These are phyloP conservation scores for Periconia sp. DNA, from an alignment of 2,329 filamentous ascomycete species.

Conservation along the genomic window DNA sequence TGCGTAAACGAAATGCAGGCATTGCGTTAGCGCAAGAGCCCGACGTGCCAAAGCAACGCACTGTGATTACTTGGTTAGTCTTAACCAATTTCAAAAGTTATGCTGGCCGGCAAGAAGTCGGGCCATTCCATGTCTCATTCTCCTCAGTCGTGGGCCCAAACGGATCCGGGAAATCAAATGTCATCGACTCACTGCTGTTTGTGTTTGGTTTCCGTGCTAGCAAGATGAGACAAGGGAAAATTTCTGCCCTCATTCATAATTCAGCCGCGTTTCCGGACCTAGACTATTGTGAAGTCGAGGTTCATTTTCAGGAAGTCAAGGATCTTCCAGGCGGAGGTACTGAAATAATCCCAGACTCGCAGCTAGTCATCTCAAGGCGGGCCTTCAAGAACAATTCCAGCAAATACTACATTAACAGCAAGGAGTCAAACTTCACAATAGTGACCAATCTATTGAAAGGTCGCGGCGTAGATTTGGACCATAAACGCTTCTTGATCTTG, in stretches of 20 bases:
- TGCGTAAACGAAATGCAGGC: constrained; percentile 77
- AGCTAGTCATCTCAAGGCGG: constrained; percentile 84
- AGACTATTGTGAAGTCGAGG: constrained; percentile 91
- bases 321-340: constrained; percentile 79
- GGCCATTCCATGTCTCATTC: constrained; percentile 95
- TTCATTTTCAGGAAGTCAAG: constrained; percentile 94
- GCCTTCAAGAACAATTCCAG: constrained; percentile 98
- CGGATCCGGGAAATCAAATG: constrained; percentile 97
- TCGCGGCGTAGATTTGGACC: constrained; percentile 91
- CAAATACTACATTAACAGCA: constrained; percentile 96
- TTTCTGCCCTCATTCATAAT: constrained; percentile 97
- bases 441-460: constrained; percentile 88
- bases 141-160: constrained; percentile 98
- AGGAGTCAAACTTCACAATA: constrained; percentile 87
- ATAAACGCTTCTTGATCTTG: constrained; percentile 96
- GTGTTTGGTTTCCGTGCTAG: constrained; percentile 99
- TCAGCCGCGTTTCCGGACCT: constrained; percentile 85
- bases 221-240: constrained; percentile 99
- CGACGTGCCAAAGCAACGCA: constrained; percentile 78
- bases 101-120: constrained; percentile 91
- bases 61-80: constrained; percentile 90
- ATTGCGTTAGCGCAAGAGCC: constrained; percentile 72
- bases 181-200: constrained; percentile 96
- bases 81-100: constrained; percentile 99
- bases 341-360: constrained; percentile 81